These are phyloP conservation scores for Peronospora farinosa DNA, from an alignment of 352 stramenopile species.

Conservation along the genomic window DNA sequence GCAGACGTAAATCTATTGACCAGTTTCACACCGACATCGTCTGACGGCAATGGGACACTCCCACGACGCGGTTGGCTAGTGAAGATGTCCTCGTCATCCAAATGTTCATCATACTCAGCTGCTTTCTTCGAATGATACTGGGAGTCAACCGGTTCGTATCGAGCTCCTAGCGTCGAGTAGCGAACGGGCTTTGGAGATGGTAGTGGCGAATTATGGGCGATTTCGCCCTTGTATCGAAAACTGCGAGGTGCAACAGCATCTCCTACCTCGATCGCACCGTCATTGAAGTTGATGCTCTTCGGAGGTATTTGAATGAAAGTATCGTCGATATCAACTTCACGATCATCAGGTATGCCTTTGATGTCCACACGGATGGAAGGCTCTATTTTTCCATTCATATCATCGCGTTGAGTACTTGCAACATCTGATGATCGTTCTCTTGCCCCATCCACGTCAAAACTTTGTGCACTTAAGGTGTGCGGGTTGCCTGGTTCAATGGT, in stretches of 20 bases:
- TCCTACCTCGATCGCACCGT: constrained; percentile 43
- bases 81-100: constrained; percentile 32
- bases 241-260: constrained; percentile 47
- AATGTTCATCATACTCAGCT: constrained; percentile 52
- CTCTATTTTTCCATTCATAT: constrained; percentile 51
- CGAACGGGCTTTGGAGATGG: constrained; percentile 35
- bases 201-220: constrained; percentile 30
- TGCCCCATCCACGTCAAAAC: constrained; percentile 64
- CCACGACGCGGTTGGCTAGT: constrained; percentile 28
- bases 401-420: constrained; percentile 36
- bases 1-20: constrained; percentile 1
- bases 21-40: constrained; percentile 12
- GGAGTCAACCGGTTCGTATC: constrained; percentile 56
- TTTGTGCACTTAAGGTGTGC: constrained; percentile 23
- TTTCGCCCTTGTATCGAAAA: constrained; percentile 60
- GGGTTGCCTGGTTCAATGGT: constrained; percentile 7
- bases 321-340: constrained; percentile 32
- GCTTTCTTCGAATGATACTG: constrained; percentile 74
- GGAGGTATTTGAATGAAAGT: constrained; percentile 35
- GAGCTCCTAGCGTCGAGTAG: constrained; percentile 55
- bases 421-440: constrained; percentile 13
- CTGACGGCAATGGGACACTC: constrained; percentile 32
- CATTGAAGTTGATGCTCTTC: constrained; percentile 68
- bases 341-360: constrained; percentile 47
- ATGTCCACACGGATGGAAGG: constrained; percentile 40